phyloP scores from a whole-genome alignment of 176 grass and related monocot genomes.

The Cymbopogon citratus region DNA sequence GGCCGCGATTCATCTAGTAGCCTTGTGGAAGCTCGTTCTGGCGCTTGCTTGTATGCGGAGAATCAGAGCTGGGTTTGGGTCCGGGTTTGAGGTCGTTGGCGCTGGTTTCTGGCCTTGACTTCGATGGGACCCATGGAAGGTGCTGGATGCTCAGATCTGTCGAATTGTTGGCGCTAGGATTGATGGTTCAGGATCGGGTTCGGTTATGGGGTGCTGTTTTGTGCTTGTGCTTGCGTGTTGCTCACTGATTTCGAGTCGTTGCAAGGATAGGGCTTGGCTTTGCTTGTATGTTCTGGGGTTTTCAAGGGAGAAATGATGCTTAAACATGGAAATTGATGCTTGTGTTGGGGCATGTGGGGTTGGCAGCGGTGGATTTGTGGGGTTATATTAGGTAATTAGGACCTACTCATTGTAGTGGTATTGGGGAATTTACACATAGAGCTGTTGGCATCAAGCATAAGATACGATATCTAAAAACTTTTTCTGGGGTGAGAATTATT shows the following conservation, averaged over 20 bases:
- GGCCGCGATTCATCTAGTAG: not conserved
- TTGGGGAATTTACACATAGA: not conserved
- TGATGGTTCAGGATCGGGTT: conserved; percentile 3
- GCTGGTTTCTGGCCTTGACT: not conserved
- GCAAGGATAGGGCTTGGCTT: not conserved
- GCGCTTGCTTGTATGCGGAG: not conserved
- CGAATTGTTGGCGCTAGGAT: not conserved
- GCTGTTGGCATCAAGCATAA: not conserved
- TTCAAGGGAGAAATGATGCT: conserved; percentile 13
- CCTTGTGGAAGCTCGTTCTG: not conserved
- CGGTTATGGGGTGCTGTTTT: not conserved
- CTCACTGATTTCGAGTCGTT: not conserved
- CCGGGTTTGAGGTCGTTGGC: not conserved
- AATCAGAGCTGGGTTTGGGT: not conserved
- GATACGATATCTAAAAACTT: not conserved
- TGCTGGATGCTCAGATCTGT: conserved; percentile 30
- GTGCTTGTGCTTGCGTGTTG: not conserved
- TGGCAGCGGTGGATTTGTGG: not conserved
- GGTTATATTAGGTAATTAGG: not conserved
- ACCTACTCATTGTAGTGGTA: not conserved
- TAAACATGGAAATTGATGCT: not conserved
- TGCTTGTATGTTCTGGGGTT: not conserved
- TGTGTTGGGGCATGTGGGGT: not conserved
- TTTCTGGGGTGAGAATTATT: not conserved
- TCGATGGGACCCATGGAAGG: not conserved